Conservation (phyloP, 345 rosid genomes). For the Streptanthus diversifolius region DNA sequence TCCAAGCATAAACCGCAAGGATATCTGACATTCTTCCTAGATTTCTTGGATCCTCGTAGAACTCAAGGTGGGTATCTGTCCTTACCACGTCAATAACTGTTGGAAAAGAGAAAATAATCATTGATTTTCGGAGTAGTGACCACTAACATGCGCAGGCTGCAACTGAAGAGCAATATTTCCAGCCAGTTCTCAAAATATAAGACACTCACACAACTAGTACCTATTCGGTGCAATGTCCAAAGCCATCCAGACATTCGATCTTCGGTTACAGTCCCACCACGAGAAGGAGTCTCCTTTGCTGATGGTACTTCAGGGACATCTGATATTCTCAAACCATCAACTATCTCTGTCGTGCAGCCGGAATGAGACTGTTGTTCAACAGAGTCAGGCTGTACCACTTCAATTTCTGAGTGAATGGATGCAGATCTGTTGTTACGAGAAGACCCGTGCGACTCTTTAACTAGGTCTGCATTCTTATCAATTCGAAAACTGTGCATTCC, state of each 20-base stretch:
- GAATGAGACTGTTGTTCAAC: constrained; percentile 37
- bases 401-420: constrained; percentile 45
- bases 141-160: constrained; percentile 8
- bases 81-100: constrained; percentile 84
- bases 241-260: constrained; percentile 72
- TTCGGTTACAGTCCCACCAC: constrained; percentile 36
- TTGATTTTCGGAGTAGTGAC: background rate
- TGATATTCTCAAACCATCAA: constrained; percentile 48
- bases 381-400: constrained; percentile 39
- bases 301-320: constrained; percentile 48
- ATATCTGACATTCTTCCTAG: constrained; percentile 82
- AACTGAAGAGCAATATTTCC: background rate
- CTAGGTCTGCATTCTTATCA: constrained; percentile 52
- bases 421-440: constrained; percentile 28
- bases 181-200: background rate
- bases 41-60: constrained; percentile 62
- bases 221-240: constrained; percentile 76
- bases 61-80: constrained; percentile 76
- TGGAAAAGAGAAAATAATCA: constrained; percentile 10
- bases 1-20: constrained; percentile 88
- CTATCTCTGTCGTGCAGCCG: constrained; percentile 36
- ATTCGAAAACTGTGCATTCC: constrained; percentile 68
- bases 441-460: constrained; percentile 47
- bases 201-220: constrained; percentile 31
- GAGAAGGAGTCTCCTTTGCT: constrained; percentile 37